Conservation (phyloP, 179 eudicot genomes). For the Sideroxylon spinosum region DNA sequence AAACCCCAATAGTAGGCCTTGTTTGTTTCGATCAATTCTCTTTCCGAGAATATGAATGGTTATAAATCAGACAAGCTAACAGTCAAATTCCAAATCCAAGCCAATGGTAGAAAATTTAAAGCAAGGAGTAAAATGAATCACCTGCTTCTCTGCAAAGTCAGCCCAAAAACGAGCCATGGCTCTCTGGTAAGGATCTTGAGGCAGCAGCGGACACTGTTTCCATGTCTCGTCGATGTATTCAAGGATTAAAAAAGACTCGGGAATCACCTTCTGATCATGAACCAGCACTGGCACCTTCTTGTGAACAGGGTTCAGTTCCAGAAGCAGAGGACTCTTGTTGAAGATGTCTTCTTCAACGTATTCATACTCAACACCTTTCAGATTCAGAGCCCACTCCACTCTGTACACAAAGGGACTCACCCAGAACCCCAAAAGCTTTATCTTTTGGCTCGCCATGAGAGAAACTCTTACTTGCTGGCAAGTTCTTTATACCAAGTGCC, state of each 20-base stretch:
- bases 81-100: not conserved
- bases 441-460: not conserved
- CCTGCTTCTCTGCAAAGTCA: slow-evolving; percentile 10
- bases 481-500: too few relatives aligned
- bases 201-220: slow-evolving; percentile 15
- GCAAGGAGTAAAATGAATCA: not conserved
- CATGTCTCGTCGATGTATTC: slow-evolving; percentile 20
- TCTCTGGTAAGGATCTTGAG: slow-evolving; percentile 10
- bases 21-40: too few relatives aligned
- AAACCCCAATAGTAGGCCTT: too few relatives aligned
- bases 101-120: not conserved
- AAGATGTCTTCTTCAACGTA: slow-evolving; percentile 27
- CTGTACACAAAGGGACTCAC: not conserved
- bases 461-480: too few relatives aligned
- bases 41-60: too few relatives aligned
- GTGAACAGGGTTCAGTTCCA: slow-evolving; percentile 13
- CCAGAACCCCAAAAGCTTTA: slow-evolving; percentile 7
- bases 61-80: too few relatives aligned
- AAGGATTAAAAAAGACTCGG: slow-evolving; percentile 10
- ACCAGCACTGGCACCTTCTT: slow-evolving; percentile 15
- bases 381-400: slow-evolving; percentile 25
- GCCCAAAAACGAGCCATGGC: slow-evolving; percentile 14
- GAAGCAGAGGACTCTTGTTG: slow-evolving; percentile 21
- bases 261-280: slow-evolving; percentile 5
- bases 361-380: slow-evolving; percentile 19